Conservation (phyloP, 2,329 filamentous ascomycete genomes). For the Epicoccum nigrum region DNA sequence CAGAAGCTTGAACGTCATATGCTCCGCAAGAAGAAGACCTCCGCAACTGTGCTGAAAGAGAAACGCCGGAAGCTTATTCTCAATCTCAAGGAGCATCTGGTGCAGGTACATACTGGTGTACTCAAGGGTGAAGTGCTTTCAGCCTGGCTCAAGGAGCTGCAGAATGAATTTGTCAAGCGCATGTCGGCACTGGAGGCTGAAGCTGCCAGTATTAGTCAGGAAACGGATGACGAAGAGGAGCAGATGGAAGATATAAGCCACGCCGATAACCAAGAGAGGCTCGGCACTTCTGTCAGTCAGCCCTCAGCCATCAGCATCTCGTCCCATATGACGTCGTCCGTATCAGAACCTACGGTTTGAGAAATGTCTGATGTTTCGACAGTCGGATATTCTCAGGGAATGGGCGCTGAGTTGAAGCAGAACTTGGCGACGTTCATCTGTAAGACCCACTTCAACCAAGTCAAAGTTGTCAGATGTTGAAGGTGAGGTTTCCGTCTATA, state of each 20-base stretch:
- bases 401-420: constrained; percentile 14
- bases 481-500: too few relatives aligned
- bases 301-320: constrained; percentile 30
- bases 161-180: constrained; percentile 73
- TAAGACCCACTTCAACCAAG: too few relatives aligned
- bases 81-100: constrained; percentile 72
- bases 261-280: constrained; percentile 18
- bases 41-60: constrained; percentile 63
- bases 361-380: constrained; percentile 29
- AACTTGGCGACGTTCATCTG: background rate
- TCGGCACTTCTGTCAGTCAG: constrained; percentile 22
- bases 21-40: constrained; percentile 64
- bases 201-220: constrained; percentile 21
- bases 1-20: constrained; percentile 64
- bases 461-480: too few relatives aligned
- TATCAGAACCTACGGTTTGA: constrained; percentile 20
- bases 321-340: constrained; percentile 27
- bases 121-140: constrained; percentile 69
- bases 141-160: constrained; percentile 69
- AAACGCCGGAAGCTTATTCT: constrained; percentile 76
- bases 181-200: constrained; percentile 72
- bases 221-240: constrained; percentile 25
- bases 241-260: constrained; percentile 20
- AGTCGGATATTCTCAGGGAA: constrained; percentile 37
- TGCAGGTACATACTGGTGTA: constrained; percentile 68